Base-by-base conservation (phyloP, 257 asterid genomes). In the Fraxinus excelsior region DNA sequence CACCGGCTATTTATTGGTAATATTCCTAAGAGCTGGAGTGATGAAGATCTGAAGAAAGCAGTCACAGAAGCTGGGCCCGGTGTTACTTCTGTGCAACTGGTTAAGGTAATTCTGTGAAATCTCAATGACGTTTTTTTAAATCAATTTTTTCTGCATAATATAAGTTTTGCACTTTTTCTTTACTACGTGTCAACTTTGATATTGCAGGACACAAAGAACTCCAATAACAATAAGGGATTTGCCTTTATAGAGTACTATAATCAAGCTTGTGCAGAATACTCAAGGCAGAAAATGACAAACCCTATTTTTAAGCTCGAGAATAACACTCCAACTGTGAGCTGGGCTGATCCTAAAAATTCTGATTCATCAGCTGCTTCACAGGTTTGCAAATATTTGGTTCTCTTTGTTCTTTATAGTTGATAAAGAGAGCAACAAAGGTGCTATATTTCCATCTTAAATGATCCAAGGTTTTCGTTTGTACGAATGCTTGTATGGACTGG, bases 201-300 rank as follows among this genome's bases (percentile, higher is more conserved):
- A 74, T 80, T 79, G 29, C 81, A 95, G 99, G 98, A 93, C 72
- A 91, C 91, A 2, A 90, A 90, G 76, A 91, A 87, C 85, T 85
- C 98, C 13, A 87, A 88, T 75, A 82, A 91, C 72, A 93, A 95
- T 85, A 98, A 98, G 64, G 99, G 98, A 42, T 95, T 90, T 32
- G 98, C 86, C 46, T 95, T 95, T 77, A 84, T 96, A 9, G 99
- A 93, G 86, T 96, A 96, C 82, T 91, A 93, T 79, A 96, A 96
- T 86, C 91, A 96, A 84, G 97, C 96, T 46, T 96, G 99, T 87
- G 99, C 99, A 9, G 99, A 96, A 70, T 90, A 93, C 86, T 91
- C 99, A 7, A 91, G 98, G 74, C 88, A 88, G 81, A 88, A 86
- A 80, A 96, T 96, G 98, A 91, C 97, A 25, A 76, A 70, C 75